These are phyloP conservation scores for Wickerhamomyces bovis DNA, from an alignment of 805 yeast genomes.

Conservation along the genomic window DNA sequence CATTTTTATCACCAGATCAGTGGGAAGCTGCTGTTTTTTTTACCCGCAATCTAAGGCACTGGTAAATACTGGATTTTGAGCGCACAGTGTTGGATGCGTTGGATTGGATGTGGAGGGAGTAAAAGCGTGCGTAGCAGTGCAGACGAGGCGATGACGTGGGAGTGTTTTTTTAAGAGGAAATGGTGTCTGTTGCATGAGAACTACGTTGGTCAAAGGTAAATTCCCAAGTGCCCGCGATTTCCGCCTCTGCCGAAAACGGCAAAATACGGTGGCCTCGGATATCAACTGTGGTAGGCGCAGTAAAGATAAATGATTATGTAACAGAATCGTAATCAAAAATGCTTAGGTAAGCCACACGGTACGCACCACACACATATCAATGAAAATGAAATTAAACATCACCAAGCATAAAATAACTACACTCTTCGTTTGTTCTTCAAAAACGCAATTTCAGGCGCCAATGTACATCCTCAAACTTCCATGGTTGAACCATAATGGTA, in stretches of 20 bases:
- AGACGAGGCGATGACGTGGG: background rate
- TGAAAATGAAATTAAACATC: no score
- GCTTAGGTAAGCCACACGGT: no score
- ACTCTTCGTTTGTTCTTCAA: no score
- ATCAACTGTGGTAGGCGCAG: no score
- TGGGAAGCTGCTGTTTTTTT: background rate
- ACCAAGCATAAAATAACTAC: no score
- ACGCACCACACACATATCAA: no score
- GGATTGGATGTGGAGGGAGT: background rate
- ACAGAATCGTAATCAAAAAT: no score
- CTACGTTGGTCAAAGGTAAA: background rate
- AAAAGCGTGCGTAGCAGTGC: background rate
- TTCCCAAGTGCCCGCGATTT: background rate
- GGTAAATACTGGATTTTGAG: background rate
- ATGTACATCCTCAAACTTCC: constrained; percentile 68
- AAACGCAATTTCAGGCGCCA: no score
- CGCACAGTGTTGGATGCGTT: background rate
- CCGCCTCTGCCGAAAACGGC: background rate
- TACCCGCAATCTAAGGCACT: background rate
- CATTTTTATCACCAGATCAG: background rate
- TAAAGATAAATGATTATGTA: no score
- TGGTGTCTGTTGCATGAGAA: no score
- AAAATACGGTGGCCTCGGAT: background rate
- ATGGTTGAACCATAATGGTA: constrained; percentile 60
- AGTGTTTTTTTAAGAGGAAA: background rate